These are phyloP conservation scores for Calvatia gigantea DNA, from an alignment of 768 basidiomycete species.

Conservation along the genomic window DNA sequence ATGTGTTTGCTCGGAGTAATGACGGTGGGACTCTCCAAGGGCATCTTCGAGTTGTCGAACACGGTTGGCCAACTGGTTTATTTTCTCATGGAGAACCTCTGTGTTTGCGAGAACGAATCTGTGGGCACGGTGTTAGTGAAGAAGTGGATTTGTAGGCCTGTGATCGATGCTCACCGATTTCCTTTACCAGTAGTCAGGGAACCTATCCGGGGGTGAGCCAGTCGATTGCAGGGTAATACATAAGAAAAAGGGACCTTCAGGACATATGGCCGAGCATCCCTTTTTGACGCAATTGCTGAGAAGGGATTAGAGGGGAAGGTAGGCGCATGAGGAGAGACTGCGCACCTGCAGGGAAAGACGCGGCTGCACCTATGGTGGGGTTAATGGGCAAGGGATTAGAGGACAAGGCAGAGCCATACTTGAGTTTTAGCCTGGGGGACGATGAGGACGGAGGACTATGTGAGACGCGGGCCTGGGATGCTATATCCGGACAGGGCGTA, in stretches of 20 bases:
- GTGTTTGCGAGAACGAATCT: conserved; percentile 74
- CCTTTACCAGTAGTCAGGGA: conserved; percentile 73
- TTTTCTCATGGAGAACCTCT: conserved; percentile 67
- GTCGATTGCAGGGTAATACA: conserved; percentile 12
- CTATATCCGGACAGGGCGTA: conserved; percentile 24
- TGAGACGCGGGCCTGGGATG: conserved; percentile 11
- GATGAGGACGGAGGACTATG: conserved; percentile 15
- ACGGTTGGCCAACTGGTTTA: conserved; percentile 53
- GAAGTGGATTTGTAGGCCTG: conserved; percentile 3
- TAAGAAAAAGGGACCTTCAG: conserved; percentile 41
- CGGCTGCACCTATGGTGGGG: conserved; percentile 48
- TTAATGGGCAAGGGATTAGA: conserved; percentile 14
- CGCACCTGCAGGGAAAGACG: conserved; percentile 63
- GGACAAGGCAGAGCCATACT: conserved; percentile 36
- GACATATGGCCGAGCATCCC: conserved; percentile 61
- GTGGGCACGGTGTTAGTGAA: neutral
- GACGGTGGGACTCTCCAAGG: conserved; percentile 47
- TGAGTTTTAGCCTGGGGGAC: conserved; percentile 56
- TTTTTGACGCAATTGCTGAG: conserved; percentile 56
- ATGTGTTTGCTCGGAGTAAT: conserved; percentile 46
- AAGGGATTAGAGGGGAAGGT: conserved; percentile 14
- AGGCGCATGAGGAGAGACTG: conserved; percentile 2
- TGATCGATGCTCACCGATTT: conserved; percentile 45
- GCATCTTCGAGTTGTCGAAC: conserved; percentile 71
- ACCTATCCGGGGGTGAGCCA: conserved; percentile 32